Evolutionary conservation across 495 filamentous ascomycete species (phyloP), one percentile per base, ranked within the genome.

Genomic region (Neurospora sublineolata): DNA sequence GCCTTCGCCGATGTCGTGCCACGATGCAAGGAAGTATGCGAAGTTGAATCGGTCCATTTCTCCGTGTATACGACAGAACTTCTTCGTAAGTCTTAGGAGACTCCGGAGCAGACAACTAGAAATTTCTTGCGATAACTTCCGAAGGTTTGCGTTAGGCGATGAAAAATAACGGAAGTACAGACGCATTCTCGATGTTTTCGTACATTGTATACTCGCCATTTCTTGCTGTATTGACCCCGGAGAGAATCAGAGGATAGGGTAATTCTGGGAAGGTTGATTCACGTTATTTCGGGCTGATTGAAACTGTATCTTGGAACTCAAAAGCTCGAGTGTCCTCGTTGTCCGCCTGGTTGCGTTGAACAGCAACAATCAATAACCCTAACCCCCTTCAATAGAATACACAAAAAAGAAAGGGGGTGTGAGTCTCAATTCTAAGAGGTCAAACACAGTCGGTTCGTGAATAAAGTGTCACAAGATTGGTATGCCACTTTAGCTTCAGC

Each of bases 31-130:
- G 16, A 42, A 42, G 18, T 1, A 42, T 18, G 23, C 20, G 9
- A 23, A 23, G 44, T 52, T 12, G 0, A 52, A 6, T 52, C 20
- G 10, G n/a, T 12, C 10, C 1, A 23, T 58, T 27, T 2, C 46
- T 58, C 46, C 4, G 20, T 58, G 23, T 23, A 23, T 58, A 58
- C 11, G 1, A 27, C 20, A 58, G 4, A 52, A 12, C 20, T 6
- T 12, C 20, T 6, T 12, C 0, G 4, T 1, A 20, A 23, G 44
- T 3, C 18, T 0, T 52, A 1, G n/a, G 2, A 11, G 44, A 7
- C 11, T 27, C 4, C 0, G 1, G 46, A 27, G 46, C 0, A 23
- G 4, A 12, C 11, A 18, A n/a, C 0, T 18, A 18, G 12, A 0
- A 16, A 16, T 5, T 16, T 41, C 14, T 7, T 16, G 39, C 39